Base-by-base conservation (phyloP, 345 rosid genomes). In the Gossypium ekmanianum region DNA sequence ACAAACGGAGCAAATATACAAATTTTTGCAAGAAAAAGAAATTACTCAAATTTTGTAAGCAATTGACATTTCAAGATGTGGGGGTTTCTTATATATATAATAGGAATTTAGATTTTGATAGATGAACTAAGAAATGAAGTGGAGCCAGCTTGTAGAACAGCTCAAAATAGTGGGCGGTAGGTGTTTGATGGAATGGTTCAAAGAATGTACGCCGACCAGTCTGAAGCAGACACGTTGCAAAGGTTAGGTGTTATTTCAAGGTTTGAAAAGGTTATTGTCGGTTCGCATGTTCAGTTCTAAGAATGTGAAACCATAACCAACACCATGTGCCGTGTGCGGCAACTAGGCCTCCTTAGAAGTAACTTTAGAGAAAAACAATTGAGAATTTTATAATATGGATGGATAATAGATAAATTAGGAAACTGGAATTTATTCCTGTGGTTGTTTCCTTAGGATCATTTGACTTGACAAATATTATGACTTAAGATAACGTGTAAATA, bases 241-340 rank as follows among this genome's bases (percentile, higher is more conserved):
- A 6, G 6, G 29, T 39, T 55, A 2, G 63, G 26, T 20, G 61
- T 41, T 39, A 63, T n/a, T 68, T 50, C 44, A 68, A 27, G 59
- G 50, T 39, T 56, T 20, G 61, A 20, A 56, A 54, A 56, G 61
- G 27, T 20, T 2, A 44, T 12, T 55, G 67, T 55, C 41, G 75
- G 44, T 57, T 59, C 57, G 2, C 56, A 47, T 44, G 75, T 73
- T 73, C 75, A 44, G 13, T 4, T 73, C 56, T 27, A 2, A 29
- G 67, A 45, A 43, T 59, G 67, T 64, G 22, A 61, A 73, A 22
- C 43, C 16, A 45, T 56, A 73, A 39, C 75, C 17, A 45, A 59
- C 64, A 13, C 75, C 67, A 44, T 59, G 67, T 59, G 65, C 67
- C 45, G 16, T 47, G 43, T 44, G 55, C 67, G n/a, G 75, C 29